Conservation (phyloP, 2,329 filamentous ascomycete genomes). For the Ceratocystis destructans region DNA sequence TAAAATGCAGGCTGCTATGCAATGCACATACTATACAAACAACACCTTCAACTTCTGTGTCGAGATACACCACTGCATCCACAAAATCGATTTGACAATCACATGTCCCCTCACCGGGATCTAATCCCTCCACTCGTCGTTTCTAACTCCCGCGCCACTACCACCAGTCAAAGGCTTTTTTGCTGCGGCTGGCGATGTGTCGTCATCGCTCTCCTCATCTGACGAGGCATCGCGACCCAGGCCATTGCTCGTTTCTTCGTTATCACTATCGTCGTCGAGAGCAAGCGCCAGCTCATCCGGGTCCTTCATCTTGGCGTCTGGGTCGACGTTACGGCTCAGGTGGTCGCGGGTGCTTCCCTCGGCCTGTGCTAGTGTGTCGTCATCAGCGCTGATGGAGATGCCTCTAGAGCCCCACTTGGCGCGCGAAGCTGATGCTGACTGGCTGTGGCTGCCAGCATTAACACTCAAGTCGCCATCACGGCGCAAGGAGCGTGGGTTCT, state of each 20-base stretch:
- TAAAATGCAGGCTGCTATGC: not conserved
- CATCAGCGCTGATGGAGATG: slow-evolving; percentile 54
- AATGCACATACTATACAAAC: slow-evolving; percentile 5
- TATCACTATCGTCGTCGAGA: slow-evolving; percentile 35
- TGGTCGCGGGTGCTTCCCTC: slow-evolving; percentile 32
- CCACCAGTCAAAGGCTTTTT: slow-evolving; percentile 20
- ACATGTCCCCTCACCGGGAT: not conserved
- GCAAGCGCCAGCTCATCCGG: slow-evolving; percentile 50
- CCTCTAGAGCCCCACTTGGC: slow-evolving; percentile 51
- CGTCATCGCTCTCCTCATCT: slow-evolving; percentile 19
- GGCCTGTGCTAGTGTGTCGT: slow-evolving; percentile 40
- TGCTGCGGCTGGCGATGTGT: slow-evolving; percentile 9
- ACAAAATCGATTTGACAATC: not conserved
- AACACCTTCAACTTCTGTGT: not conserved
- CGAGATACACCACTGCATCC: not conserved
- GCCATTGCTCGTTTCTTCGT: not conserved
- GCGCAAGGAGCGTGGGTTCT: slow-evolving; percentile 33
- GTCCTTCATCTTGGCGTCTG: slow-evolving; percentile 52
- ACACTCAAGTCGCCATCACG: slow-evolving; percentile 21
- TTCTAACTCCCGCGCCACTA: slow-evolving; percentile 28
- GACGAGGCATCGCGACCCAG: slow-evolving; percentile 7
- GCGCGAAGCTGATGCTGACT: slow-evolving; percentile 21
- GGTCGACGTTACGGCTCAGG: slow-evolving; percentile 37
- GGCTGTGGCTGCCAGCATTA: slow-evolving; percentile 4
- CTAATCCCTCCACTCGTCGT: slow-evolving; percentile 35